A percentile compares a stretch with the other conserved stretches of the same genome.
These are phyloP conservation scores for Stagonosporopsis cucurbitacearum DNA, from an alignment of 2,329 filamentous ascomycete species.

Conservation along the genomic window DNA sequence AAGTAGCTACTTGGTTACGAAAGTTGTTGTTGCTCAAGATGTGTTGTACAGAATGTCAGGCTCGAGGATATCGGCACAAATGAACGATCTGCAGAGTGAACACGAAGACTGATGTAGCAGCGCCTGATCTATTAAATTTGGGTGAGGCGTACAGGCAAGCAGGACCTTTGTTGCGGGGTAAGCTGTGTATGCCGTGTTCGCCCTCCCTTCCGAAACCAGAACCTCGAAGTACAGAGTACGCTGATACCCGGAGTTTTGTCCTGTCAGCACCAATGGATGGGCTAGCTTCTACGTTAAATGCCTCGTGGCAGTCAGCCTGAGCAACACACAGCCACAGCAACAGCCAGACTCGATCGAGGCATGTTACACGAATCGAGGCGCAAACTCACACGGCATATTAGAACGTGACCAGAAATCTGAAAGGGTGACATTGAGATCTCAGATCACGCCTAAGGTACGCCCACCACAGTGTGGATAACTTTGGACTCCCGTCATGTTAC, in stretches of 20 bases:
- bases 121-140: not conserved
- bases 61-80: not conserved
- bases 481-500: not conserved
- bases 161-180: slow-evolving; percentile 13
- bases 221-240: not conserved
- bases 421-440: not conserved
- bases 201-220: not conserved
- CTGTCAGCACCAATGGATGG: not conserved
- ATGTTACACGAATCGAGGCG: not conserved
- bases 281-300: not conserved
- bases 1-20: not conserved
- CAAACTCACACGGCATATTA: slow-evolving; percentile 1
- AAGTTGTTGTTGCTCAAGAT: not conserved
- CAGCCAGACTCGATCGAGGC: not conserved
- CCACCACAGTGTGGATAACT: not conserved
- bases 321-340: slow-evolving; percentile 1
- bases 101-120: not conserved
- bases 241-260: not conserved
- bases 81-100: not conserved
- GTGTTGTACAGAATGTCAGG: not conserved
- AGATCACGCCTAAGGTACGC: not conserved
- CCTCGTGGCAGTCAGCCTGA: not conserved
- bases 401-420: not conserved
- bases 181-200: not conserved
- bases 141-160: slow-evolving; percentile 1